These are phyloP conservation scores for Fomitiporia mediterranea DNA, from an alignment of 1,284 basidiomycete genomes.

Conservation along the genomic window DNA sequence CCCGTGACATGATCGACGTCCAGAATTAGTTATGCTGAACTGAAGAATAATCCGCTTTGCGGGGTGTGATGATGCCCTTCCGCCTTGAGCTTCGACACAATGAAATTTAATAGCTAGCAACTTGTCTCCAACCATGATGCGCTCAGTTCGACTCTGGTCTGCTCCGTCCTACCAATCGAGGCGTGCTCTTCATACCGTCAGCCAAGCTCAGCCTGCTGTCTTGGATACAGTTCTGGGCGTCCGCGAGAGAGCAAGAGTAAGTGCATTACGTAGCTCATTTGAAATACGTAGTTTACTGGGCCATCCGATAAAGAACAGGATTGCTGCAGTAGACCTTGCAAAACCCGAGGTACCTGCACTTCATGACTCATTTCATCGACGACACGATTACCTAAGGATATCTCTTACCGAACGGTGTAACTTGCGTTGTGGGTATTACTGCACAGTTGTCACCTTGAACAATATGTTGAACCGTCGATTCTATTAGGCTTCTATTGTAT, in stretches of 20 bases:
- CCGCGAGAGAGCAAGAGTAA: conserved; percentile 8
- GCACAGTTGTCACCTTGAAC: background rate
- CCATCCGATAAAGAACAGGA: background rate
- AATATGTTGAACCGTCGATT: background rate
- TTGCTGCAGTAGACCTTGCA: conserved; percentile 8
- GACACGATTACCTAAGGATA: conserved; percentile 81
- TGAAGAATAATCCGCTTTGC: too few species aligned
- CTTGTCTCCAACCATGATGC: background rate
- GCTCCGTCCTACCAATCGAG: background rate
- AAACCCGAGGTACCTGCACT: conserved; percentile 38
- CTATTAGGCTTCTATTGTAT: conserved; percentile 82
- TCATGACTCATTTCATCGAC: conserved; percentile 63
- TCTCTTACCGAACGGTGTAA: conserved; percentile 87
- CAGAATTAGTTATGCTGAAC: too few species aligned
- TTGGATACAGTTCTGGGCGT: background rate
- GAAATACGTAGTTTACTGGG: background rate
- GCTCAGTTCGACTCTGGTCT: background rate
- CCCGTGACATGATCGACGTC: background rate
- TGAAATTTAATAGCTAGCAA: background rate
- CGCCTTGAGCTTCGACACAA: background rate
- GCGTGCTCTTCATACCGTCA: background rate
- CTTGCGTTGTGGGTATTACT: conserved; percentile 66
- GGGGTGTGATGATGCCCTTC: background rate
- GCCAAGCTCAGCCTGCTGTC: background rate
- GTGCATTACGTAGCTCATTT: background rate